Percentiles rank a stretch among this genome's conserved stretches.
Conservation (phyloP, 306 rosid species). For the Cicer arietinum region DNA sequence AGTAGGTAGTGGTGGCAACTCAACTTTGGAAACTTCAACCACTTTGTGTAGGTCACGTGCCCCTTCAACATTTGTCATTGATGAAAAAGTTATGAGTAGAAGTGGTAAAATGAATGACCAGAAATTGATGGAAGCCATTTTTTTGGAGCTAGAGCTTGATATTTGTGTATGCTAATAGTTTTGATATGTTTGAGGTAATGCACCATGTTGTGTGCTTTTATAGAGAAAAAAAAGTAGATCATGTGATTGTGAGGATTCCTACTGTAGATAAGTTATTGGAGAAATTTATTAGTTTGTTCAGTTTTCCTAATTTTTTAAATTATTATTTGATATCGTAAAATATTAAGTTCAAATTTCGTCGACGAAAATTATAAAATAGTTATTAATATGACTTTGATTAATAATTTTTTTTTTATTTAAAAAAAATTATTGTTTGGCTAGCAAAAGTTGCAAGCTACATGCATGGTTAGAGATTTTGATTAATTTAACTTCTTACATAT, state of each 20-base stretch:
- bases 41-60: constrained; percentile 48
- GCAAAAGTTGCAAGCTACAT: no score
- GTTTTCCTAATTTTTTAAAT: neutral
- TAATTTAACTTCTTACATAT: constrained; percentile 33
- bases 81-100: constrained; percentile 40
- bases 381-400: no score
- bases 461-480: no score
- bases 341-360: no score
- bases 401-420: no score
- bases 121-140: constrained; percentile 48
- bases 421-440: no score
- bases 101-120: constrained; percentile 40
- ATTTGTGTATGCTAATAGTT: neutral
- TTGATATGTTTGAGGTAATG: constrained; percentile 17
- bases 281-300: neutral
- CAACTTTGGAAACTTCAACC: constrained; percentile 36
- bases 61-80: constrained; percentile 45
- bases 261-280: neutral
- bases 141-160: constrained; percentile 23
- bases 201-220: constrained; percentile 38
- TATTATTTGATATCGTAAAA: no score
- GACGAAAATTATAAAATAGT: no score
- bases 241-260: neutral
- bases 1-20: constrained; percentile 40
- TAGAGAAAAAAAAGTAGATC: constrained; percentile 25